Percentiles rank a stretch among this genome's conserved stretches.
These are phyloP conservation scores for Podila epigama DNA, from an alignment of 192 early-diverging fungal species.

Conservation along the genomic window DNA sequence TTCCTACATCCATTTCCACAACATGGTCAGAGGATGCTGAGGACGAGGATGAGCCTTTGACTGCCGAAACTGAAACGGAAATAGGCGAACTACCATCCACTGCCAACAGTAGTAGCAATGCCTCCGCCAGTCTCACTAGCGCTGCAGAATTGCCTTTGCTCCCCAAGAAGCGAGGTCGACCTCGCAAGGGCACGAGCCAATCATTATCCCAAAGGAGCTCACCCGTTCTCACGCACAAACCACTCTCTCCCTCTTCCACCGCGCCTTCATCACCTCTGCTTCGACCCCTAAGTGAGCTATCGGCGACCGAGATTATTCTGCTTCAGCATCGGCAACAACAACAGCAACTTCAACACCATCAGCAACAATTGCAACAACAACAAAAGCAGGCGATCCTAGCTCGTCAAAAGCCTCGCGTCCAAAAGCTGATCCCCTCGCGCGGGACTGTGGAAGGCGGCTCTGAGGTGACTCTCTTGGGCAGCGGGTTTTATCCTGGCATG, in stretches of 20 bases:
- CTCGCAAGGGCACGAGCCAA: constrained; percentile 19
- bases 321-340: constrained; percentile 43
- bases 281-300: constrained; percentile 1
- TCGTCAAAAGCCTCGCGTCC: constrained; percentile 58
- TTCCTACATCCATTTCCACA: constrained; percentile 7
- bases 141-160: constrained; percentile 13
- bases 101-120: background rate
- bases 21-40: constrained; percentile 3
- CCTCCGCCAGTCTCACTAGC: background rate
- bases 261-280: constrained; percentile 8
- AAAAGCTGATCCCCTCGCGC: constrained; percentile 74
- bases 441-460: constrained; percentile 81
- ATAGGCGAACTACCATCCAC: background rate
- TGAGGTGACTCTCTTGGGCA: constrained; percentile 75
- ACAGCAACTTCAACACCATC: constrained; percentile 19
- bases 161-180: constrained; percentile 48
- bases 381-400: constrained; percentile 48
- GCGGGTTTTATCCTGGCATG: constrained; percentile 72
- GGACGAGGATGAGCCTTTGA: background rate
- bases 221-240: constrained; percentile 9
- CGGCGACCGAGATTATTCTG: constrained; percentile 21
- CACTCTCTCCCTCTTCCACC: background rate
- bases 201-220: constrained; percentile 18
- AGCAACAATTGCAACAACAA: constrained; percentile 44
- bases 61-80: background rate